Evolutionary conservation across 768 basidiomycete genomes (phyloP).

Genomic region (Collybia sordida): DNA sequence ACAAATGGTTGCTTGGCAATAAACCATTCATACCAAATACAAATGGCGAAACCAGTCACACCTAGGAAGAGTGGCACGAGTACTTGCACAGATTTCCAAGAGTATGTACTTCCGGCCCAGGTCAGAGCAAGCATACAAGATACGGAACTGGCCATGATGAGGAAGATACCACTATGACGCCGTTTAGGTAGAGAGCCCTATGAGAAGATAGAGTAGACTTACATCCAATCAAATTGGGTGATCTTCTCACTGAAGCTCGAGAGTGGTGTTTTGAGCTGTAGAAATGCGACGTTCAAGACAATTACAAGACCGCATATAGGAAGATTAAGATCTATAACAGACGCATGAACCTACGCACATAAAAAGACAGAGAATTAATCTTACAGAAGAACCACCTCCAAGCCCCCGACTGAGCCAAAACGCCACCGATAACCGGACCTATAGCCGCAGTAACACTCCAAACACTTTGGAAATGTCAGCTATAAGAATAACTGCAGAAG

Average conservation of each 20-base stretch:
- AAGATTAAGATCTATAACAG: conserved; percentile 35
- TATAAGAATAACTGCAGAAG: conserved; percentile 33
- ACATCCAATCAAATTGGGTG: conserved; percentile 42
- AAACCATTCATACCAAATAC: conserved; percentile 37
- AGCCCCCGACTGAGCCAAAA: conserved; percentile 23
- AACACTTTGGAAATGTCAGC: conserved; percentile 23
- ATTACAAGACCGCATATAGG: conserved; percentile 31
- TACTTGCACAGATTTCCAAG: conserved; percentile 40
- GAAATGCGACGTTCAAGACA: conserved; percentile 24
- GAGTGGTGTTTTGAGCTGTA: conserved; percentile 31
- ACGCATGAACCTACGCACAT: neutral
- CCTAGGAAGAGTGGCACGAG: conserved; percentile 48
- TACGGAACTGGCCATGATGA: conserved; percentile 35
- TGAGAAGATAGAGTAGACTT: conserved; percentile 10
- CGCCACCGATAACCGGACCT: conserved; percentile 27
- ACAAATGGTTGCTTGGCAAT: conserved; percentile 14
- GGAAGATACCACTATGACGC: conserved; percentile 35
- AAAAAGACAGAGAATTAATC: conserved; percentile 2
- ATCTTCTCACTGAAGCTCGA: conserved; percentile 33
- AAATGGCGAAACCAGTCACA: conserved; percentile 30
- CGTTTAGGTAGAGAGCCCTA: neutral
- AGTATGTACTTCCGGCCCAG: conserved; percentile 44
- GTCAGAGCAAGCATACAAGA: conserved; percentile 40
- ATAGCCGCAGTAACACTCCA: no score
- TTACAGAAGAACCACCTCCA: conserved; percentile 44